phyloP scores from a whole-genome alignment of 2,329 filamentous ascomycete species.

The Xylogone sp. region DNA sequence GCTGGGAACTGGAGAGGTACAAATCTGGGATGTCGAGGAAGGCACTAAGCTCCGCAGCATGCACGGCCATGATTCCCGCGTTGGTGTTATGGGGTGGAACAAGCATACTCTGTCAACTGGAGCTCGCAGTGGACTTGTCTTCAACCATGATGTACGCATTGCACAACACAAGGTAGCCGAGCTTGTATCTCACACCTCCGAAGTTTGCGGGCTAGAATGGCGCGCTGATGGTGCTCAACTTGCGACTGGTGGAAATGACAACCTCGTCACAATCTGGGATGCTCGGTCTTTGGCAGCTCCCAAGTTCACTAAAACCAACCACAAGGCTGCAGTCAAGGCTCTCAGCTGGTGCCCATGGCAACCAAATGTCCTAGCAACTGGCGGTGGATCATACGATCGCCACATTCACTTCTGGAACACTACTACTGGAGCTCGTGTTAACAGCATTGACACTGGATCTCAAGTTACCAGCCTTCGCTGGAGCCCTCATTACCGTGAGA shows the following conservation, averaged over 20 bases:
- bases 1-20: slow-evolving; percentile 90
- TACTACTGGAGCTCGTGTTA: slow-evolving; percentile 92
- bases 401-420: slow-evolving; percentile 99
- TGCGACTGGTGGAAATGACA: slow-evolving; percentile 97
- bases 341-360: slow-evolving; percentile 99
- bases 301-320: slow-evolving; percentile 99
- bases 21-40: slow-evolving; percentile 99
- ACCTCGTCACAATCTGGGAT: slow-evolving; percentile 98
- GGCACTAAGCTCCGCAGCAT: slow-evolving; percentile 95
- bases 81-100: slow-evolving; percentile 98
- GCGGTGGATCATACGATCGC: slow-evolving; percentile 92
- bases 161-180: slow-evolving; percentile 98
- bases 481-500: slow-evolving; percentile 96
- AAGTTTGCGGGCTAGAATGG: slow-evolving; percentile 98
- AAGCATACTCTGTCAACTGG: slow-evolving; percentile 97
- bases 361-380: slow-evolving; percentile 92
- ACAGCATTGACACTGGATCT: slow-evolving; percentile 97
- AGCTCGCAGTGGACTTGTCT: slow-evolving; percentile 89
- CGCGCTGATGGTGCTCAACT: slow-evolving; percentile 93
- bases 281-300: slow-evolving; percentile 87
- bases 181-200: slow-evolving; percentile 93
- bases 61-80: slow-evolving; percentile 94
- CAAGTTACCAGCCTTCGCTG: slow-evolving; percentile 95
- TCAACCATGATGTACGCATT: slow-evolving; percentile 97
- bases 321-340: slow-evolving; percentile 97